Evolutionary conservation across 163 green algal genomes (phyloP).

Genomic region (Chloromonas sp.): DNA sequence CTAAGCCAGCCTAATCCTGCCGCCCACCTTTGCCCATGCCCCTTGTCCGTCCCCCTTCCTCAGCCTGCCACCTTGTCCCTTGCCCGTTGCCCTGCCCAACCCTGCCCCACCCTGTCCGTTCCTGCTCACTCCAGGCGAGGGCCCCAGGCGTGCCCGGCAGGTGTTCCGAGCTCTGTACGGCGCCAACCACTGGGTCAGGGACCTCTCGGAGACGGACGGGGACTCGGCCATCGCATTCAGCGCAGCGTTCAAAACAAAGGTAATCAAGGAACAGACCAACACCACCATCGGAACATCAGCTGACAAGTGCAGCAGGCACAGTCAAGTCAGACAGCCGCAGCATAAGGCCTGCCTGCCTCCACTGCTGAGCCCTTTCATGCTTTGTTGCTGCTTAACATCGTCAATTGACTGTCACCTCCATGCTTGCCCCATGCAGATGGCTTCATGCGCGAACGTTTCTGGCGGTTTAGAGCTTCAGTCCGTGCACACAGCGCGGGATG

Average conservation of each 20-base stretch:
- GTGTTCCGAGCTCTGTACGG: slow-evolving; percentile 37
- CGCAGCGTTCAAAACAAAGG: slow-evolving; percentile 28
- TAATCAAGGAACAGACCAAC: slow-evolving; percentile 1
- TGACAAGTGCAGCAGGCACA: neutral
- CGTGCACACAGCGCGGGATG: slow-evolving; percentile 38
- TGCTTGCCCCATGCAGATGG: slow-evolving; percentile 11
- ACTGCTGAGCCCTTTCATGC: neutral
- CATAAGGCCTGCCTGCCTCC: neutral
- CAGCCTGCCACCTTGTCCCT: neutral
- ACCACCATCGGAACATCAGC: neutral
- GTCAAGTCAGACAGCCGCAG: neutral
- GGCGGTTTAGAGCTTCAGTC: slow-evolving; percentile 36
- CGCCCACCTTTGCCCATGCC: too few species aligned
- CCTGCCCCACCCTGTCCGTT: too few species aligned
- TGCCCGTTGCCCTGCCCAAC: too few species aligned
- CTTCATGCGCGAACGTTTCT: slow-evolving; percentile 16
- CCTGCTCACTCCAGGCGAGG: slow-evolving; percentile 2
- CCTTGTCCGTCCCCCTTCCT: neutral
- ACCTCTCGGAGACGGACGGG: slow-evolving; percentile 20
- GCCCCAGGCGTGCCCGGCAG: slow-evolving; percentile 12
- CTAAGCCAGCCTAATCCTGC: too few species aligned
- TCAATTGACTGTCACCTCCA: neutral
- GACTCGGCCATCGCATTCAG: slow-evolving; percentile 22
- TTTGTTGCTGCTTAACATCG: neutral
- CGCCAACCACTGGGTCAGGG: slow-evolving; percentile 18